phyloP scores from a whole-genome alignment of 192 early-diverging fungal species.

The Rhizophagus clarus region DNA sequence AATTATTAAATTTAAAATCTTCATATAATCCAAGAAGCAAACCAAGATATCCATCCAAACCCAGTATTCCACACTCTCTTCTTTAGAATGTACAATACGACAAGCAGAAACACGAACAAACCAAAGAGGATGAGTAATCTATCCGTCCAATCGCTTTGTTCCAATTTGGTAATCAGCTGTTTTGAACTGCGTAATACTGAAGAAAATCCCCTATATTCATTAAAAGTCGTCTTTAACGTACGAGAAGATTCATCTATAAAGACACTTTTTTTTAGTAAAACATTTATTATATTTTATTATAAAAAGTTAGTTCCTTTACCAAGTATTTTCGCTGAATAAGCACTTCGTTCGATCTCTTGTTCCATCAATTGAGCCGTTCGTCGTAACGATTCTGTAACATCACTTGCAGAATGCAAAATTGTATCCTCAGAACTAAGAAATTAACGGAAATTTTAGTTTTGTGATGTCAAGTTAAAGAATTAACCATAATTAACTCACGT shows the following conservation, averaged over 20 bases:
- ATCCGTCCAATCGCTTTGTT: constrained; percentile 71
- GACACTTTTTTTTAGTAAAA: not conserved
- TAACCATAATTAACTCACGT: constrained; percentile 15
- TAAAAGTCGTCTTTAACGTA: constrained; percentile 50
- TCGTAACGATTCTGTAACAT: constrained; percentile 60
- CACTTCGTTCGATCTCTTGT: constrained; percentile 65
- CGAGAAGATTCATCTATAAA: constrained; percentile 58
- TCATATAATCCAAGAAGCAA: constrained; percentile 29
- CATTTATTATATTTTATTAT: not conserved
- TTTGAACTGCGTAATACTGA: constrained; percentile 57
- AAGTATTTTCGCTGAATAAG: constrained; percentile 54
- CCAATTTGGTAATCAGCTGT: constrained; percentile 62
- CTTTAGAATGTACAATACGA: constrained; percentile 66
- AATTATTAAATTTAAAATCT: not conserved
- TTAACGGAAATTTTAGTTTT: not conserved
- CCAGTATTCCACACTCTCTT: constrained; percentile 63
- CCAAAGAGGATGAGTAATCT: constrained; percentile 62
- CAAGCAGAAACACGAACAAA: constrained; percentile 58
- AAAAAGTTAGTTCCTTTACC: constrained; percentile 38
- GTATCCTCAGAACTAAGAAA: constrained; percentile 44
- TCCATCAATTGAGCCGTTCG: constrained; percentile 65
- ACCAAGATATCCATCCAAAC: constrained; percentile 38
- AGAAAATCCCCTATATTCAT: constrained; percentile 59
- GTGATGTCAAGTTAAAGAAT: constrained; percentile 16
- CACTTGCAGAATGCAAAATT: constrained; percentile 51